Percentiles rank a stretch among this genome's conserved stretches.
These are phyloP conservation scores for Sporisorium scitamineum DNA, from an alignment of 1,284 basidiomycete genomes.

Conservation along the genomic window DNA sequence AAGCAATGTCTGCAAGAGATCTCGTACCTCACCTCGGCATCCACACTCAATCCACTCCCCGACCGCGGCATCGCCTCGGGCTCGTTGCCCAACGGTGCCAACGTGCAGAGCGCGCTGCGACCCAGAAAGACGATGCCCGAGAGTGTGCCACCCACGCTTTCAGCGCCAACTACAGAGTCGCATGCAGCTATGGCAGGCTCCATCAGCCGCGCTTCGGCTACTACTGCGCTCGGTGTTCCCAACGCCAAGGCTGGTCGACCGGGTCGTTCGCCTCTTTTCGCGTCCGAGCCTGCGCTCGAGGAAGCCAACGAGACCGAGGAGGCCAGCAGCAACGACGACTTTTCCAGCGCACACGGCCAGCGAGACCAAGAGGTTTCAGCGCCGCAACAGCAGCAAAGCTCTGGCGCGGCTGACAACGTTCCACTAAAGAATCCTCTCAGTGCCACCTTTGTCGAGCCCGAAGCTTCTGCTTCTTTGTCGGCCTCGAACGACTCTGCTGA, in stretches of 20 bases:
- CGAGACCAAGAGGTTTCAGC: slow-evolving; percentile 12
- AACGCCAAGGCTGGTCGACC: slow-evolving; percentile 34
- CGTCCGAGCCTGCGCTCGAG: slow-evolving; percentile 44
- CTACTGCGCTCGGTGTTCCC: slow-evolving; percentile 33
- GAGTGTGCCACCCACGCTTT: slow-evolving; percentile 44
- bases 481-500: slow-evolving; percentile 8
- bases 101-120: slow-evolving; percentile 33
- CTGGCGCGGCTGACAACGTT: slow-evolving; percentile 3
- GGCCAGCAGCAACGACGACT: neutral
- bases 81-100: slow-evolving; percentile 27
- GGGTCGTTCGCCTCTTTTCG: slow-evolving; percentile 46
- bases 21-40: slow-evolving; percentile 93
- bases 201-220: slow-evolving; percentile 34
- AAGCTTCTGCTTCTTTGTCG: neutral
- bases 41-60: slow-evolving; percentile 91
- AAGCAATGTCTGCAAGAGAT: slow-evolving; percentile 99
- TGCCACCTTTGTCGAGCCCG: slow-evolving; percentile 44
- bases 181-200: slow-evolving; percentile 36
- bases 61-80: slow-evolving; percentile 48
- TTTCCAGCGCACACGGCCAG: slow-evolving; percentile 9
- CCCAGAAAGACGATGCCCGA: slow-evolving; percentile 56
- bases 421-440: slow-evolving; percentile 34
- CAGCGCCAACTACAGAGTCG: slow-evolving; percentile 18
- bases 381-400: slow-evolving; percentile 3
- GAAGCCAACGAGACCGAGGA: slow-evolving; percentile 38